Evolutionary conservation across 1,139 yeast species (phyloP), one percentile per base, ranked within the genome.

Genomic region (Candida sp.): DNA sequence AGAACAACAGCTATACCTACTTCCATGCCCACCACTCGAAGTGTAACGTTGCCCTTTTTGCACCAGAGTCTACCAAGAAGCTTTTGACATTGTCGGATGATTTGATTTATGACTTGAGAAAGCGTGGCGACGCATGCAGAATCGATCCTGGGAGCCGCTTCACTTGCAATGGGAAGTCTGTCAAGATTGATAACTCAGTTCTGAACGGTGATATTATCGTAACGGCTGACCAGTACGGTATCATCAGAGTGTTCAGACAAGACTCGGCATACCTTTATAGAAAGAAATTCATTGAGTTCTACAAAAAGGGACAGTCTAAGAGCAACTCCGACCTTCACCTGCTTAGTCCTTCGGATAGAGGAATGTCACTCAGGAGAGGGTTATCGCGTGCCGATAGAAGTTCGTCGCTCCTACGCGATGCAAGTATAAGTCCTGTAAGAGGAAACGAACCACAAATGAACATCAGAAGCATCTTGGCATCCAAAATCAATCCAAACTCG

Each of bases 21-120:
- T 89, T 91, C 65, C 96, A 88, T 67, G 91, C 96, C 0, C 92
- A 89, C 67, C 84, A 83, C 59, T 75, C 87, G 0, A 80, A 83
- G 41, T 90, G 91, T 26, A 91, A 94, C 44, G 85, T 83, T 23
- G 94, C 96, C 0, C 62, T 84, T 0, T 84, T 91, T 70, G 97
- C 96, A 0, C 98, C 98, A 0, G 72, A 81, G n/a, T 73, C 75
- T 3, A 86, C 97, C 0, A 78, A 82, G 52, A 84, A 82, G 51
- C 71, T 88, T 12, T 68, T 92, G 47, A 86, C 87, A 46, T 72
- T 86, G 42, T 87, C 96, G 1, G 88, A 88, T 61, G 98, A 92
- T 63, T 83, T 89, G 3, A 83, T 92, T 3, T 91, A 80, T 63
- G 96, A 90, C 55, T 66, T 89, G 52, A 59, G 70, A 32, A 69